These are phyloP conservation scores for Pichia terricola DNA, from an alignment of 1,139 yeast genomes.

Conservation along the genomic window DNA sequence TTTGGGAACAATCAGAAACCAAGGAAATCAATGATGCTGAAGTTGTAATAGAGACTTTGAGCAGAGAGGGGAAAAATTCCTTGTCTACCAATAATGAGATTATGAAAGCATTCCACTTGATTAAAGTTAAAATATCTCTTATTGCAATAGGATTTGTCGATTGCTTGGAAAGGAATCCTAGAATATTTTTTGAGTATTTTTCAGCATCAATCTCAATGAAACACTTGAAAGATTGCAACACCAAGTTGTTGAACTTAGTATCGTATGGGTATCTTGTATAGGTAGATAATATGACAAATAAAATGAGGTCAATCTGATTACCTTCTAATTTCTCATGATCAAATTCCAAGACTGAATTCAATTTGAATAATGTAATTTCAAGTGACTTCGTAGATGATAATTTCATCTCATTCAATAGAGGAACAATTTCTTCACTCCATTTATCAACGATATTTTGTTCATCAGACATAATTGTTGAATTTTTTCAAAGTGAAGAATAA, in stretches of 20 bases:
- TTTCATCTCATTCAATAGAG: constrained; percentile 14
- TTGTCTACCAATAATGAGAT: constrained; percentile 9
- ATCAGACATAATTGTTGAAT: constrained; percentile 5
- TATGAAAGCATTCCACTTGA: constrained; percentile 44
- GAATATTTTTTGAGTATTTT: constrained; percentile 28
- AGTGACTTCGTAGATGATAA: constrained; percentile 16
- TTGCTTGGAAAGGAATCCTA: constrained; percentile 31
- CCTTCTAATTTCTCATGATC: constrained; percentile 6
- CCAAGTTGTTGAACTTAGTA: constrained; percentile 34
- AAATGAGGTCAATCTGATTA: constrained; percentile 13
- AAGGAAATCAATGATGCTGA: constrained; percentile 12
- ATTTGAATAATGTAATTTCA: constrained; percentile 12
- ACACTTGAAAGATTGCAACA: constrained; percentile 30
- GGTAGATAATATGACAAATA: constrained; percentile 13
- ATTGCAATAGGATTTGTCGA: constrained; percentile 36
- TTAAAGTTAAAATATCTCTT: constrained; percentile 44
- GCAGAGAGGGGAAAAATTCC: constrained; percentile 9
- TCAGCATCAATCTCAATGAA: constrained; percentile 28
- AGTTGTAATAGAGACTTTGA: constrained; percentile 11
- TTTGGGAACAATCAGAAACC: constrained; percentile 5
- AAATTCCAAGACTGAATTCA: constrained; percentile 13
- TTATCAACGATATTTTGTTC: constrained; percentile 1
- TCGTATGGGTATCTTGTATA: constrained; percentile 43
- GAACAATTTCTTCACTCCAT: constrained; percentile 13
- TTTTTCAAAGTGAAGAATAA: neutral